A percentile compares a stretch with the other conserved stretches of the same genome.
Conservation (phyloP, 495 filamentous ascomycete species). For the Parachaetomium inaequale region DNA sequence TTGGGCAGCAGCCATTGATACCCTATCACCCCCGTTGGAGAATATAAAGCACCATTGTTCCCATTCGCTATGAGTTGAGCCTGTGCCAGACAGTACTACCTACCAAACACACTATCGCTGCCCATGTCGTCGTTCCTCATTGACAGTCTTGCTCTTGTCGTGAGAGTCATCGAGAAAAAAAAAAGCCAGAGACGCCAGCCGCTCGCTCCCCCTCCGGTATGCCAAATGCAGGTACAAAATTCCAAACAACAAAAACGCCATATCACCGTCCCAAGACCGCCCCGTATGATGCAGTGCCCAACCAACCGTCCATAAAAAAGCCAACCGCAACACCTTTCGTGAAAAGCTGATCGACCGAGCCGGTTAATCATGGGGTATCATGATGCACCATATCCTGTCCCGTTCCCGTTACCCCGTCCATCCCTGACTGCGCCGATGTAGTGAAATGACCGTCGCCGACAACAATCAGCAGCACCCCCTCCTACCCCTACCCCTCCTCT, state of each 20-base stretch:
- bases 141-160: background rate
- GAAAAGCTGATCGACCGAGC: conserved; percentile 11
- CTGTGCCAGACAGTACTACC: conserved; percentile 4
- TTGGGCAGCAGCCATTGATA: conserved; percentile 3
- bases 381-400: conserved; percentile 3
- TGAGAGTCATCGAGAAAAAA: background rate
- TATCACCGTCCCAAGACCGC: background rate
- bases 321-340: background rate
- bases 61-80: conserved; percentile 1
- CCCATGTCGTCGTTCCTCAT: conserved; percentile 2
- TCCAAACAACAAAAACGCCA: conserved; percentile 4
- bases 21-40: background rate
- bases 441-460: no score
- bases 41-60: background rate
- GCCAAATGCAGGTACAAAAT: background rate
- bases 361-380: conserved; percentile 18
- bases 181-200: background rate
- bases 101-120: background rate
- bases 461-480: conserved; percentile 19
- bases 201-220: background rate
- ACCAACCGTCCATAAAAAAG: background rate
- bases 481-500: conserved; percentile 23
- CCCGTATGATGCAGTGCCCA: background rate
- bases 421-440: background rate
- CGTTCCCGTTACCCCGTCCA: background rate